Evolutionary conservation across 1,139 yeast genomes (phyloP).

Genomic region (Kazachstania sp.): DNA sequence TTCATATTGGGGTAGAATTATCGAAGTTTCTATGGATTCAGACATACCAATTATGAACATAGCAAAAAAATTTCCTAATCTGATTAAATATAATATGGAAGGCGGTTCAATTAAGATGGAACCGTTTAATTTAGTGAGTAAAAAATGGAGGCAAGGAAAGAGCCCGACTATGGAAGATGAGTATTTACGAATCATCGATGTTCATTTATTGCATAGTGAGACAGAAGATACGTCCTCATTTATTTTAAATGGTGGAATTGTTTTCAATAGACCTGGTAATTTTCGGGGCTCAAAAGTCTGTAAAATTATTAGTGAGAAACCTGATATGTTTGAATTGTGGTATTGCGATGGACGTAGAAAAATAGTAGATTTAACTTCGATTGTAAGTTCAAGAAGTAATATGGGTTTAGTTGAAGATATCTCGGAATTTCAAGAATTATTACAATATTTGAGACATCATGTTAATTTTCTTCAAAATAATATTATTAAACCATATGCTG

Average conservation of each 20-base stretch:
- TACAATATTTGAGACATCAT: slow-evolving; percentile 12
- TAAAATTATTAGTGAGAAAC: neutral
- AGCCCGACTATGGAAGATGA: neutral
- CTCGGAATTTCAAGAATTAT: slow-evolving; percentile 7
- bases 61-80: slow-evolving; percentile 2
- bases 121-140: neutral
- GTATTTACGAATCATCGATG: slow-evolving; percentile 2
- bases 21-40: neutral
- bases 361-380: slow-evolving; percentile 4
- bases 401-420: slow-evolving; percentile 5
- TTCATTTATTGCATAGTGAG: slow-evolving; percentile 9
- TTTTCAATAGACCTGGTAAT: neutral
- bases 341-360: slow-evolving; percentile 11
- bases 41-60: slow-evolving; percentile 1
- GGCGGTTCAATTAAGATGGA: neutral
- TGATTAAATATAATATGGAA: neutral
- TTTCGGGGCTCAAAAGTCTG: neutral
- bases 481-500: slow-evolving; percentile 12
- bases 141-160: slow-evolving; percentile 4
- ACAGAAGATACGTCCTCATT: slow-evolving; percentile 2
- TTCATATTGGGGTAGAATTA: neutral
- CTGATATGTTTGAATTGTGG: slow-evolving; percentile 9
- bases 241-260: slow-evolving; percentile 6
- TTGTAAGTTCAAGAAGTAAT: neutral
- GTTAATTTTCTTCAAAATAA: slow-evolving; percentile 12